phyloP scores from a whole-genome alignment of 2,329 filamentous ascomycete species.

The Rhynchosporium graminicola region DNA sequence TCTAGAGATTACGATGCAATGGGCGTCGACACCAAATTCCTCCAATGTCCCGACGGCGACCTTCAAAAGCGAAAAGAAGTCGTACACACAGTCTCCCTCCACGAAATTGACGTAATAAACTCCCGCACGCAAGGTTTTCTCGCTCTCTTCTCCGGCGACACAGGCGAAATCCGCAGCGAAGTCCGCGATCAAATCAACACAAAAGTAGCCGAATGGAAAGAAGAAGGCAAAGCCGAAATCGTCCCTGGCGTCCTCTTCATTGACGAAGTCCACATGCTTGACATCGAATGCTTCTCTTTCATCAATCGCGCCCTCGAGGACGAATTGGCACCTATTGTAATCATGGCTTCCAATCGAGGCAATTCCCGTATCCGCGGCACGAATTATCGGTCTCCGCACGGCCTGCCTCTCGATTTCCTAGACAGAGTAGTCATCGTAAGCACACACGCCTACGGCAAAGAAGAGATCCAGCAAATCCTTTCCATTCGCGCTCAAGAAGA shows the following conservation, averaged over 20 bases:
- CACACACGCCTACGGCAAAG: slow-evolving; percentile 78
- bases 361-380: slow-evolving; percentile 91
- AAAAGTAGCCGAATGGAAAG: slow-evolving; percentile 98
- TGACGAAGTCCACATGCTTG: slow-evolving; percentile 99
- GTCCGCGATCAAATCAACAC: slow-evolving; percentile 99
- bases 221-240: slow-evolving; percentile 98
- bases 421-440: slow-evolving; percentile 96
- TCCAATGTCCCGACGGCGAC: slow-evolving; percentile 96
- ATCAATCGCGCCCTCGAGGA: slow-evolving; percentile 96
- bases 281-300: slow-evolving; percentile 98
- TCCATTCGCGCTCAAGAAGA: slow-evolving; percentile 93
- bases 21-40: slow-evolving; percentile 97
- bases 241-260: slow-evolving; percentile 97
- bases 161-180: slow-evolving; percentile 95
- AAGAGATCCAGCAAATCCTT: slow-evolving; percentile 91
- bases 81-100: slow-evolving; percentile 92
- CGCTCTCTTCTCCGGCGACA: slow-evolving; percentile 95
- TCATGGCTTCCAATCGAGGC: slow-evolving; percentile 98
- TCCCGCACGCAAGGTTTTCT: slow-evolving; percentile 97
- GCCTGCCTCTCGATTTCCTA: slow-evolving; percentile 91
- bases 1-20: slow-evolving; percentile 98
- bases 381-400: slow-evolving; percentile 89
- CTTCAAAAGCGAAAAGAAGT: slow-evolving; percentile 96
- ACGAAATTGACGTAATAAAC: slow-evolving; percentile 99
- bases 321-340: slow-evolving; percentile 93